Conservation (phyloP, 2,329 filamentous ascomycete genomes). For the Trichophaea hybrida region DNA sequence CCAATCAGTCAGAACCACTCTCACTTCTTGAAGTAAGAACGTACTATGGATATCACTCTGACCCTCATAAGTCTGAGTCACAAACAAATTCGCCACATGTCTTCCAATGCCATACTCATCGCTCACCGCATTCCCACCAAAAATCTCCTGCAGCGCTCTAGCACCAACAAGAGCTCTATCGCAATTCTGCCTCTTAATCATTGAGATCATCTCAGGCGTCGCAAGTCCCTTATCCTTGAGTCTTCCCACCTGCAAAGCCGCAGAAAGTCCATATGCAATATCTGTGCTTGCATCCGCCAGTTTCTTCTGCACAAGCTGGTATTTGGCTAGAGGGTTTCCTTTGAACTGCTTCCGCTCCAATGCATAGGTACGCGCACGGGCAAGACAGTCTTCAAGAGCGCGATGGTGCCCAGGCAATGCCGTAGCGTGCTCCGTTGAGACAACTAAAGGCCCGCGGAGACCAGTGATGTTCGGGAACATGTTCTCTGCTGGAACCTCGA, state of each 20-base stretch:
- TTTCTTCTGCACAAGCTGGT: conserved; percentile 97
- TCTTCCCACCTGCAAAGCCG: conserved; percentile 68
- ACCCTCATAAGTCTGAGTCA: conserved; percentile 95
- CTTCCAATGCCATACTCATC: conserved; percentile 93
- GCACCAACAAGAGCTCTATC: conserved; percentile 72
- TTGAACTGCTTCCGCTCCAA: conserved; percentile 93
- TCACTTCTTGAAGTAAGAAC: conserved; percentile 30
- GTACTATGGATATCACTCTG: conserved; percentile 94
- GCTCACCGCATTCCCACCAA: conserved; percentile 94
- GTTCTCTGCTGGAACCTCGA: conserved; percentile 74
- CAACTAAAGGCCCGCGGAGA: conserved; percentile 76
- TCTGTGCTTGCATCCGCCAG: conserved; percentile 84
- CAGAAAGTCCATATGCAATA: conserved; percentile 78
- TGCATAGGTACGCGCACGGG: conserved; percentile 68
- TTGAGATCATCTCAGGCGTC: conserved; percentile 85
- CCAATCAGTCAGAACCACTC: neutral
- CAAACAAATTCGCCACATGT: conserved; percentile 90
- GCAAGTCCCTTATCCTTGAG: conserved; percentile 83
- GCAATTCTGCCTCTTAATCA: conserved; percentile 97
- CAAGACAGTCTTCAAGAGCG: conserved; percentile 81
- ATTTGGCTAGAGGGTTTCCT: conserved; percentile 83
- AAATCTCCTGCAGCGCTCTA: conserved; percentile 76
- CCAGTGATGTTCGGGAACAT: conserved; percentile 90
- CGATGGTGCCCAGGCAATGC: conserved; percentile 91
- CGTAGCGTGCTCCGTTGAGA: conserved; percentile 82